phyloP scores from a whole-genome alignment of 768 basidiomycete species.

The Pisolithus marmoratus region DNA sequence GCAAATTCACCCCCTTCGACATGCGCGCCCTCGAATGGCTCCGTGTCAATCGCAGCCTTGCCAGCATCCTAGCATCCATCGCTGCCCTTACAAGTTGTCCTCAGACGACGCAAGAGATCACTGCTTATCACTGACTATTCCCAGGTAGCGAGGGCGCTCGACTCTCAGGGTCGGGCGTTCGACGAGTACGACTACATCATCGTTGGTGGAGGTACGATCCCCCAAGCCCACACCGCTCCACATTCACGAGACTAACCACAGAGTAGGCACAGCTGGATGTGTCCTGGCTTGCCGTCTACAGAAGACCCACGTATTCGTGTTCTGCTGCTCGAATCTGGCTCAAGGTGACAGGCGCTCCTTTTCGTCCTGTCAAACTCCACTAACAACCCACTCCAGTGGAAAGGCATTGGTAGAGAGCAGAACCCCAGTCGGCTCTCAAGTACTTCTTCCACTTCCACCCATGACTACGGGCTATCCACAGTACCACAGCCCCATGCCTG shows the following conservation, averaged over 20 bases:
- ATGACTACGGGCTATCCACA: constrained; percentile 52
- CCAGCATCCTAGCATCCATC: no score
- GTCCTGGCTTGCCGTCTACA: constrained; percentile 40
- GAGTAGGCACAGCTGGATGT: constrained; percentile 38
- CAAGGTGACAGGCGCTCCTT: constrained; percentile 40
- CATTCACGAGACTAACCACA: not conserved
- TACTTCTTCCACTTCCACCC: constrained; percentile 38
- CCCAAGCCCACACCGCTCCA: not conserved
- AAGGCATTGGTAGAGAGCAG: constrained; percentile 34
- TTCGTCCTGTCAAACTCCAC: not conserved
- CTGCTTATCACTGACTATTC: constrained; percentile 9
- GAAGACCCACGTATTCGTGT: constrained; percentile 32
- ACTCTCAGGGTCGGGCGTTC: constrained; percentile 1
- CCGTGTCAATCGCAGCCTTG: no score
- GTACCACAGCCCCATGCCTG: constrained; percentile 49
- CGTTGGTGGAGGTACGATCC: constrained; percentile 45
- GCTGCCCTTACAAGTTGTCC: no score
- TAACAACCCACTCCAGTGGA: constrained; percentile 31
- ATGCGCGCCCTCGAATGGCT: no score
- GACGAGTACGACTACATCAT: constrained; percentile 47
- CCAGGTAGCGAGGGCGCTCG: constrained; percentile 5
- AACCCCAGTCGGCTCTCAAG: constrained; percentile 38
- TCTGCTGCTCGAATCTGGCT: constrained; percentile 33
- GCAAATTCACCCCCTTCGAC: no score
- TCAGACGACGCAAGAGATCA: no score